A percentile compares a stretch with the other conserved stretches of the same genome.
Conservation (phyloP, 306 rosid species). For the Senna tora region DNA sequence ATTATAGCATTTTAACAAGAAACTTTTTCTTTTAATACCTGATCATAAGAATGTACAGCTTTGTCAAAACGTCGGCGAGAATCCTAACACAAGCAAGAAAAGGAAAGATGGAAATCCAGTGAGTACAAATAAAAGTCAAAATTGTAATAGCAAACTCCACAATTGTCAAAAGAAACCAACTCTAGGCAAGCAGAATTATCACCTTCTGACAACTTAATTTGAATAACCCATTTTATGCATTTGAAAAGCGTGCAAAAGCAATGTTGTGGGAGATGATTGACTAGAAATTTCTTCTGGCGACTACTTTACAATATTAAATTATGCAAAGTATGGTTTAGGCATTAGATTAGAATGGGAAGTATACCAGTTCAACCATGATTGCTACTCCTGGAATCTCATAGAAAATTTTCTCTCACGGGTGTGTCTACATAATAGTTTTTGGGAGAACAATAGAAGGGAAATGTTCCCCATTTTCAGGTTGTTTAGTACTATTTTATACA, state of each 20-base stretch:
- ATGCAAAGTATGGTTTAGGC: too few relatives aligned
- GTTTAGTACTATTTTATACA: neutral
- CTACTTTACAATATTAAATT: too few relatives aligned
- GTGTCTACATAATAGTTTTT: neutral
- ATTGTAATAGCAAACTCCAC: neutral
- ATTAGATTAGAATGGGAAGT: neutral
- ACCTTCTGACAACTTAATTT: neutral
- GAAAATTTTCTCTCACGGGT: neutral
- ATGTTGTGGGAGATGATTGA: neutral
- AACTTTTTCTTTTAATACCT: constrained; percentile 56
- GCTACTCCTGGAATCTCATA: neutral
- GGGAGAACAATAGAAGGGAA: neutral
- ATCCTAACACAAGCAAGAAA: constrained; percentile 58
- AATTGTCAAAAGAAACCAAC: constrained; percentile 6
- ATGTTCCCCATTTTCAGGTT: neutral
- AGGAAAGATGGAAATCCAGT: constrained; percentile 30
- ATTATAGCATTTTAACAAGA: constrained; percentile 23
- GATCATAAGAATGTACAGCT: constrained; percentile 82
- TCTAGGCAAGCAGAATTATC: constrained; percentile 15
- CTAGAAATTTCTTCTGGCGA: neutral
- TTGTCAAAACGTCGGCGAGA: constrained; percentile 83
- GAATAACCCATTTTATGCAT: neutral
- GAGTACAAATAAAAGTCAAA: constrained; percentile 12
- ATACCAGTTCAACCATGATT: neutral
- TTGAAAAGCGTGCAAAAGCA: neutral